Conservation (phyloP, 306 rosid genomes). For the Cucurbita maxima region DNA sequence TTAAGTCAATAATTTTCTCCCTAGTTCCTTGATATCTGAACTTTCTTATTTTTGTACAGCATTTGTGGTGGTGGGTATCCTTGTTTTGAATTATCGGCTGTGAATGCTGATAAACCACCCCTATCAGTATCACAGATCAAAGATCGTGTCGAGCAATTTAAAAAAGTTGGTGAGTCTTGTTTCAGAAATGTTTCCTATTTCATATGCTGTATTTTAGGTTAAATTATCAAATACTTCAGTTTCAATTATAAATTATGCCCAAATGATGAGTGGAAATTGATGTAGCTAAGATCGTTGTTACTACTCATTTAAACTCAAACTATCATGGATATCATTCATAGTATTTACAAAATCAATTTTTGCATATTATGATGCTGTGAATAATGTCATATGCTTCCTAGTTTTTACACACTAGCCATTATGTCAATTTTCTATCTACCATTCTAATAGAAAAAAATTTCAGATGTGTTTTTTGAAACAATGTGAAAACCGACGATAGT, state of each 20-base stretch:
- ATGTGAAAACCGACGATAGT: neutral
- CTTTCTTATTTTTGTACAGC: slow-evolving; percentile 31
- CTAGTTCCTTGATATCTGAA: neutral
- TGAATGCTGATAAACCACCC: slow-evolving; percentile 95
- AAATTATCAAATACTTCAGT: neutral
- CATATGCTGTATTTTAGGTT: neutral
- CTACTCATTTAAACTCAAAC: neutral
- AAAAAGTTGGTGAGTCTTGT: slow-evolving; percentile 53
- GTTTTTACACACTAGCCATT: neutral
- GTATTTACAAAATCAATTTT: neutral
- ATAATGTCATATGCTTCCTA: neutral
- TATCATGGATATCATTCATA: neutral
- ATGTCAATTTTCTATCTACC: neutral
- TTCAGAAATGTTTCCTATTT: slow-evolving; percentile 1
- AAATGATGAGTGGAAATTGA: neutral
- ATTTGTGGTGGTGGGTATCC: slow-evolving; percentile 60
- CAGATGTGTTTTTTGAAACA: neutral
- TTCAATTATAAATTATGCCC: neutral
- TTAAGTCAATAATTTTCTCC: neutral
- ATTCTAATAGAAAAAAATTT: neutral
- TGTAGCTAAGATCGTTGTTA: neutral
- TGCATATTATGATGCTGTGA: neutral
- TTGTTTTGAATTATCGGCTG: slow-evolving; percentile 85
- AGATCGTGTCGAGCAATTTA: slow-evolving; percentile 76
- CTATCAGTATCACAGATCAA: slow-evolving; percentile 48